Percentiles rank a stretch among this genome's conserved stretches.
phyloP scores from a whole-genome alignment of 2,329 filamentous ascomycete genomes.

The Talaromyces sp. region DNA sequence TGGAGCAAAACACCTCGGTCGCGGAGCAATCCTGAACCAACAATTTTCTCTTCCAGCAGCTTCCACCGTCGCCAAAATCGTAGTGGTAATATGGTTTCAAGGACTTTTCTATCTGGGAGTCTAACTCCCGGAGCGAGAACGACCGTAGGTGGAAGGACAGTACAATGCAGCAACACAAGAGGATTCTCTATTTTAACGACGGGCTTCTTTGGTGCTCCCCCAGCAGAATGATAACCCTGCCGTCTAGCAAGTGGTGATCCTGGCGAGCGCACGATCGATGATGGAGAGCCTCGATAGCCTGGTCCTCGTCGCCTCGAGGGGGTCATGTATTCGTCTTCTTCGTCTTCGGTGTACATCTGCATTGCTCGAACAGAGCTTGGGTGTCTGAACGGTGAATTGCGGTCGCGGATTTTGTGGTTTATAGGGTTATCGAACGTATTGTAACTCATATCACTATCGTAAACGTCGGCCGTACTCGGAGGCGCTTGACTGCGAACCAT shows the following conservation, averaged over 20 bases:
- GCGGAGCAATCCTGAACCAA: slow-evolving; percentile 48
- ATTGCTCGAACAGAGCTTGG: slow-evolving; percentile 41
- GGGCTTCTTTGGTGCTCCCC: slow-evolving; percentile 19
- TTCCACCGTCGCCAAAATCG: slow-evolving; percentile 43
- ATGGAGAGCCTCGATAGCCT: slow-evolving; percentile 17
- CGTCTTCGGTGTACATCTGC: slow-evolving; percentile 39
- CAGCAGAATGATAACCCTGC: slow-evolving; percentile 29
- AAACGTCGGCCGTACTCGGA: slow-evolving; percentile 1
- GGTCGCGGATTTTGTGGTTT: slow-evolving; percentile 17
- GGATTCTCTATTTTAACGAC: slow-evolving; percentile 46
- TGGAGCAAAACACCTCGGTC: slow-evolving; percentile 56
- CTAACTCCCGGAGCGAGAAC: slow-evolving; percentile 37
- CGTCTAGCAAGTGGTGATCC: slow-evolving; percentile 26
- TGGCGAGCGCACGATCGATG: slow-evolving; percentile 26
- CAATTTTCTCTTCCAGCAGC: slow-evolving; percentile 49
- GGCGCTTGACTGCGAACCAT: background rate
- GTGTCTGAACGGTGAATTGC: slow-evolving; percentile 33
- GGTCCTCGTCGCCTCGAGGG: slow-evolving; percentile 24
- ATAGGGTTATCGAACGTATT: slow-evolving; percentile 9
- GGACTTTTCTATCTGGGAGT: slow-evolving; percentile 32
- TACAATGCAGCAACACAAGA: slow-evolving; percentile 57
- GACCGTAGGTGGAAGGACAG: slow-evolving; percentile 48
- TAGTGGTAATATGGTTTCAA: slow-evolving; percentile 46
- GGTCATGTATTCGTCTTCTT: slow-evolving; percentile 31
- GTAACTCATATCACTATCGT: slow-evolving; percentile 8